A percentile compares a stretch with the other conserved stretches of the same genome.
These are phyloP conservation scores for Tetragonia tetragonoides DNA, from an alignment of 148 eudicot genomes.

Conservation along the genomic window DNA sequence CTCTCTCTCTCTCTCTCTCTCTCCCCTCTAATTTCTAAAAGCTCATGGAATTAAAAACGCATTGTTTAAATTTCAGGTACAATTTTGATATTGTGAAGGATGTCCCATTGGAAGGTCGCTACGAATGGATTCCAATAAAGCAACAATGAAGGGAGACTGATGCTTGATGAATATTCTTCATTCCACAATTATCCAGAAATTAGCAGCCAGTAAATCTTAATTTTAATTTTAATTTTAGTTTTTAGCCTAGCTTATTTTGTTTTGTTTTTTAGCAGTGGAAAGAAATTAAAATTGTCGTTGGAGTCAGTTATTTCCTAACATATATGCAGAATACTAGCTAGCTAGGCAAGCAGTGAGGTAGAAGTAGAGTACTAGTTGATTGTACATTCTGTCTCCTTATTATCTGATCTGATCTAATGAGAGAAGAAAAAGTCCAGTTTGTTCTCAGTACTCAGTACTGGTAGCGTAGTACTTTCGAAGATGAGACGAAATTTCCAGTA, in stretches of 20 bases:
- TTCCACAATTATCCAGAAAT: constrained; percentile 16
- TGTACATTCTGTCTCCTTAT: constrained; percentile 38
- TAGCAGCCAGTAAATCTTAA: not conserved
- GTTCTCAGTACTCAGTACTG: not conserved
- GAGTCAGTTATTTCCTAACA: not conserved
- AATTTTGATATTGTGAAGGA: constrained; percentile 76
- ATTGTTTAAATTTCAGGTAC: constrained; percentile 58
- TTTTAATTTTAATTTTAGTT: not conserved
- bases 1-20: too few relatives aligned
- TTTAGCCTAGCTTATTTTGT: not conserved
- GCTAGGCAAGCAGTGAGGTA: not conserved
- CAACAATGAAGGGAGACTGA: constrained; percentile 44
- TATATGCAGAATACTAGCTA: not conserved
- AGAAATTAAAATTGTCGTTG: not conserved
- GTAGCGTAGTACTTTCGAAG: constrained; percentile 1
- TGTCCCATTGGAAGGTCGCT: constrained; percentile 76
- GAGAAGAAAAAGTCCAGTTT: not conserved
- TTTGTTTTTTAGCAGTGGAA: not conserved
- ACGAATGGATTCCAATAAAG: constrained; percentile 68
- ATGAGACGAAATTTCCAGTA: not conserved
- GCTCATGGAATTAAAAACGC: not conserved
- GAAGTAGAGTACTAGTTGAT: constrained; percentile 22
- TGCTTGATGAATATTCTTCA: not conserved
- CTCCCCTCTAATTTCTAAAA: not conserved
- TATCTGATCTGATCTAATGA: constrained; percentile 1